Conservation (phyloP, 2,329 filamentous ascomycete species). For the Ascochyta fabae region DNA sequence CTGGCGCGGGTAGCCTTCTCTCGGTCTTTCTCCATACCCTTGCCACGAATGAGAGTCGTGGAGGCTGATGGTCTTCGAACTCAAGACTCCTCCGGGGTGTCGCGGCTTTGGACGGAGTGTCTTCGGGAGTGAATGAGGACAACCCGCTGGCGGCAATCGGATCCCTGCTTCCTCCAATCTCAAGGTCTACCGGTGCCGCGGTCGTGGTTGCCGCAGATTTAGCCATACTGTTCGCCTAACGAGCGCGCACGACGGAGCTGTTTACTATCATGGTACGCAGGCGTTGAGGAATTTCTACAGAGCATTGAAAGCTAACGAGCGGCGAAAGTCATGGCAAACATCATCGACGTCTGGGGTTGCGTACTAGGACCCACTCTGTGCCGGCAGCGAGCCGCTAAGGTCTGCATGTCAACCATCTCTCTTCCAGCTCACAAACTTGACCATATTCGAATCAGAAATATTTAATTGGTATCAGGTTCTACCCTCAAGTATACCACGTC, state of each 20-base stretch:
- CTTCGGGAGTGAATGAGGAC: constrained; percentile 3
- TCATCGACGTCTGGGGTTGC: constrained; percentile 16
- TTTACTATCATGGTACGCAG: constrained; percentile 4
- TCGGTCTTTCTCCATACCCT: not conserved
- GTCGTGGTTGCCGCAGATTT: constrained; percentile 9
- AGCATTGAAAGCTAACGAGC: constrained; percentile 4
- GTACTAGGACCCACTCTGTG: constrained; percentile 2
- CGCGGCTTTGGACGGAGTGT: constrained; percentile 5
- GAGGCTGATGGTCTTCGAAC: not conserved
- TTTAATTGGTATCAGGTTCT: too few relatives aligned
- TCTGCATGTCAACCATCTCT: too few relatives aligned
- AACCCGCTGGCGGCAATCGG: constrained; percentile 9
- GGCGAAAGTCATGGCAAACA: not conserved
- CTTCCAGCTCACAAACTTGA: too few relatives aligned
- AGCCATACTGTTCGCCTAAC: not conserved
- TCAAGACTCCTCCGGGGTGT: constrained; percentile 9
- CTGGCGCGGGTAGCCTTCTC: constrained; percentile 17
- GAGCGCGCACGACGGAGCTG: not conserved
- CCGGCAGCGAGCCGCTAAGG: too few relatives aligned
- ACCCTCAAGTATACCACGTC: constrained; percentile 65
- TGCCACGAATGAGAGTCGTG: not conserved
- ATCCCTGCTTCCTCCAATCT: constrained; percentile 7
- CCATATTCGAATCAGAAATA: too few relatives aligned
- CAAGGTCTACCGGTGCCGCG: constrained; percentile 10
- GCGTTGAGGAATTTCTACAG: not conserved